Percentiles rank a stretch among this genome's conserved stretches.
phyloP scores from a whole-genome alignment of 495 filamentous ascomycete genomes.

The Ascobolus immersus region DNA sequence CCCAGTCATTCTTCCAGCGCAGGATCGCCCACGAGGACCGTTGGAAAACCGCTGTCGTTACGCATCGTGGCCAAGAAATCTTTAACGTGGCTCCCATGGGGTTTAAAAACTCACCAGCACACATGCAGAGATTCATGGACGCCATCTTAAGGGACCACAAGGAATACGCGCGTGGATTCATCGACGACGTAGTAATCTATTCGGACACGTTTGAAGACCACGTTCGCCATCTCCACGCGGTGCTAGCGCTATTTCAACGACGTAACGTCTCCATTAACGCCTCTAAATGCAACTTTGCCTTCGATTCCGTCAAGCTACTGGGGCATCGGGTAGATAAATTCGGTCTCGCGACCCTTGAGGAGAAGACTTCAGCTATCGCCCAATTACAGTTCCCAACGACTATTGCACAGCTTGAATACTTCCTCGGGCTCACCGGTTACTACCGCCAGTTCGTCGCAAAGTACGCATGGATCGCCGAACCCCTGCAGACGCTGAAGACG shows the following conservation, averaged over 20 bases:
- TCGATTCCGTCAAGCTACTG: neutral
- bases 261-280: neutral
- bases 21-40: no score
- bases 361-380: neutral
- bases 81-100: neutral
- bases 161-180: conserved; percentile 1
- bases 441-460: conserved; percentile 2
- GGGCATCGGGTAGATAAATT: neutral
- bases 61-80: neutral
- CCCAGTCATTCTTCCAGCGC: conserved; percentile 1
- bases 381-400: neutral
- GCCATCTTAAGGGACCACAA: neutral
- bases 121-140: conserved; percentile 3
- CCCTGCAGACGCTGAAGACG: no score
- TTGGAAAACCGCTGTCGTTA: no score
- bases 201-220: neutral
- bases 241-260: neutral
- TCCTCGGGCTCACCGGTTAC: conserved; percentile 1
- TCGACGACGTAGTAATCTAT: neutral
- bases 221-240: neutral
- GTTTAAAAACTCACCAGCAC: neutral
- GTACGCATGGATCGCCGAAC: conserved; percentile 1
- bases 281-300: neutral
- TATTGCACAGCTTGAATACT: neutral
- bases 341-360: neutral